Conservation (phyloP, 805 yeast genomes). For the Dipodascopsis uninucleata region DNA sequence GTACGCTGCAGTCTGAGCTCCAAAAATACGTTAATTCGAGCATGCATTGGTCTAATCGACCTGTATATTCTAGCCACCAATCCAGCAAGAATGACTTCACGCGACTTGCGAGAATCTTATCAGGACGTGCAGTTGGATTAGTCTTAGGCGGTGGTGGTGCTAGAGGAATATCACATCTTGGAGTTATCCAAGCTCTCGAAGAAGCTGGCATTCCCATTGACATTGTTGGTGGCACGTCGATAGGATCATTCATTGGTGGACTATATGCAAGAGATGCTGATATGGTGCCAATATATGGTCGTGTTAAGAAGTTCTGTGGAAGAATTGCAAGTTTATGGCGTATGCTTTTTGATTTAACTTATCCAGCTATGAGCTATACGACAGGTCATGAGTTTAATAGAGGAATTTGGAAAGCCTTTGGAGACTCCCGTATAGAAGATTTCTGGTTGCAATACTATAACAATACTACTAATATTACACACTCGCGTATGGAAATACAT, state of each 20-base stretch:
- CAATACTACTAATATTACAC: conserved; percentile 91
- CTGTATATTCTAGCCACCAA: conserved; percentile 38
- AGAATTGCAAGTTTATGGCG: conserved; percentile 86
- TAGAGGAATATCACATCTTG: conserved; percentile 87
- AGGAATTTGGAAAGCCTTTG: conserved; percentile 96
- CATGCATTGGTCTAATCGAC: conserved; percentile 25
- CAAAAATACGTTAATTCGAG: conserved; percentile 28
- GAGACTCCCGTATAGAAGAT: conserved; percentile 88
- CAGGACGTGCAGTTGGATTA: conserved; percentile 91
- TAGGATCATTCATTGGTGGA: conserved; percentile 95
- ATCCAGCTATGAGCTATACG: conserved; percentile 90
- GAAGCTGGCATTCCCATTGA: conserved; percentile 92
- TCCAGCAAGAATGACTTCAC: conserved; percentile 83
- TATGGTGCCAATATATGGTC: conserved; percentile 82
- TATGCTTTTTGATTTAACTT: conserved; percentile 74
- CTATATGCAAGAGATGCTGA: conserved; percentile 90
- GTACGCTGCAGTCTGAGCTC: conserved; percentile 33
- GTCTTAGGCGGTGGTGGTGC: conserved; percentile 99
- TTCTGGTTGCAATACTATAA: conserved; percentile 88
- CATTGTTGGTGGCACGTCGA: conserved; percentile 92
- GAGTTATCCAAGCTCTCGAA: conserved; percentile 85
- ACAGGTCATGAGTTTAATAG: conserved; percentile 97
- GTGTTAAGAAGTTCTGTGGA: conserved; percentile 80
- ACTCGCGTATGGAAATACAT: conserved; percentile 92
- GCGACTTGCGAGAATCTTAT: conserved; percentile 80